Evolutionary conservation across 441 rosid genomes (phyloP).

Genomic region (Adansonia madagascariensis): DNA sequence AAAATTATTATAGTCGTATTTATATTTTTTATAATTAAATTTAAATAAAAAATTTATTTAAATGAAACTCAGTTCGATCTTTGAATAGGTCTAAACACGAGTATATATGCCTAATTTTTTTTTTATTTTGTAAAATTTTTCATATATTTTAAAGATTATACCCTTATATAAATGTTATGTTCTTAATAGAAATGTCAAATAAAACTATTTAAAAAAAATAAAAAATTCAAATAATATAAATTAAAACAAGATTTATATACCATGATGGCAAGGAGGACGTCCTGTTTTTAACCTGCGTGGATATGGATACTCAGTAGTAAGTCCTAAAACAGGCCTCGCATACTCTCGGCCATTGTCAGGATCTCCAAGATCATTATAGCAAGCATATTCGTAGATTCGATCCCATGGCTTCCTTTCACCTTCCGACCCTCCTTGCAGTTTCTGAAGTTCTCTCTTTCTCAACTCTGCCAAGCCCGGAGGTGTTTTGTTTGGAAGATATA

Average conservation of each 20-base stretch:
- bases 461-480: conserved; percentile 46
- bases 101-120: no score
- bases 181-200: no score
- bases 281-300: conserved; percentile 62
- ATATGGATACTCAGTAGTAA: conserved; percentile 44
- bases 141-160: no score
- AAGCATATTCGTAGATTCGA: conserved; percentile 57
- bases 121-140: no score
- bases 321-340: conserved; percentile 54
- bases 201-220: no score
- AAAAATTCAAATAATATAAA: no score
- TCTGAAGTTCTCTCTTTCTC: conserved; percentile 30
- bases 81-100: no score
- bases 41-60: no score
- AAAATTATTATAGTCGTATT: no score
- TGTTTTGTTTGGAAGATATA: conserved; percentile 56
- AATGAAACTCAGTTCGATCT: no score
- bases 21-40: no score
- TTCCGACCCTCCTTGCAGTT: conserved; percentile 27
- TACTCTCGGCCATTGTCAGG: conserved; percentile 41
- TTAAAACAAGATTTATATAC: conserved; percentile 26
- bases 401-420: conserved; percentile 62
- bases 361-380: conserved; percentile 57
- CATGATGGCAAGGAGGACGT: conserved; percentile 36
- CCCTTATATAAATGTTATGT: no score